Evolutionary conservation across 331 rosid genomes (phyloP).

Genomic region (Pyracantha coccinea): DNA sequence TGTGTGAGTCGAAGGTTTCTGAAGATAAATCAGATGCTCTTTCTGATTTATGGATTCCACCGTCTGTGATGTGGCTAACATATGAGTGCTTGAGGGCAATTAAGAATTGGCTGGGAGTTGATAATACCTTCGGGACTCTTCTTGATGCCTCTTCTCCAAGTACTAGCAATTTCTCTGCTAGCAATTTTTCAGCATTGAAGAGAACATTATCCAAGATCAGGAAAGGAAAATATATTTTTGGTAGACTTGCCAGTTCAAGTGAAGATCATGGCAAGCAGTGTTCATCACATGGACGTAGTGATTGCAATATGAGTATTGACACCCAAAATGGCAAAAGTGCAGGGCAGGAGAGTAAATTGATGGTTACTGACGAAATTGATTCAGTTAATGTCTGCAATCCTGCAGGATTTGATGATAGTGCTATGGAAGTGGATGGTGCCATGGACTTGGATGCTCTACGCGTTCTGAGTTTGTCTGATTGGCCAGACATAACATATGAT

Average conservation of each 20-base stretch:
- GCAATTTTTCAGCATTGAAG: conserved; percentile 55
- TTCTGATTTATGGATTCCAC: conserved; percentile 37
- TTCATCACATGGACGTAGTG: conserved; percentile 21
- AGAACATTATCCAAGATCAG: conserved; percentile 56
- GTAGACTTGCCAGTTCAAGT: conserved; percentile 52
- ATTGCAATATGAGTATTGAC: conserved; percentile 20
- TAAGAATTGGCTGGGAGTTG: conserved; percentile 69
- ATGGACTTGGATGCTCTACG: conserved; percentile 45
- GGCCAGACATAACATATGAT: conserved; percentile 84
- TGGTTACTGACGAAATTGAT: conserved; percentile 30
- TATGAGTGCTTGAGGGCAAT: conserved; percentile 79
- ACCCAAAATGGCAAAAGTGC: conserved; percentile 24
- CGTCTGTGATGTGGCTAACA: conserved; percentile 58
- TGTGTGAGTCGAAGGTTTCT: conserved; percentile 24
- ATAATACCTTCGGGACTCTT: conserved; percentile 37
- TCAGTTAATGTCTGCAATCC: conserved; percentile 22
- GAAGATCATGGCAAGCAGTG: conserved; percentile 42
- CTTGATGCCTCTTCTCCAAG: conserved; percentile 31
- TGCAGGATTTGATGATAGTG: conserved; percentile 30
- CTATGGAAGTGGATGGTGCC: conserved; percentile 56
- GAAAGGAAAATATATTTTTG: conserved; percentile 54
- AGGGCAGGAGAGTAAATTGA: conserved; percentile 30
- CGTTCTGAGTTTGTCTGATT: conserved; percentile 58
- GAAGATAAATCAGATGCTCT: conserved; percentile 36
- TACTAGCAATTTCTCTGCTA: conserved; percentile 28